Evolutionary conservation across 108 stramenopile species (phyloP).

Genomic region (Nannochloropsis oceanica): DNA sequence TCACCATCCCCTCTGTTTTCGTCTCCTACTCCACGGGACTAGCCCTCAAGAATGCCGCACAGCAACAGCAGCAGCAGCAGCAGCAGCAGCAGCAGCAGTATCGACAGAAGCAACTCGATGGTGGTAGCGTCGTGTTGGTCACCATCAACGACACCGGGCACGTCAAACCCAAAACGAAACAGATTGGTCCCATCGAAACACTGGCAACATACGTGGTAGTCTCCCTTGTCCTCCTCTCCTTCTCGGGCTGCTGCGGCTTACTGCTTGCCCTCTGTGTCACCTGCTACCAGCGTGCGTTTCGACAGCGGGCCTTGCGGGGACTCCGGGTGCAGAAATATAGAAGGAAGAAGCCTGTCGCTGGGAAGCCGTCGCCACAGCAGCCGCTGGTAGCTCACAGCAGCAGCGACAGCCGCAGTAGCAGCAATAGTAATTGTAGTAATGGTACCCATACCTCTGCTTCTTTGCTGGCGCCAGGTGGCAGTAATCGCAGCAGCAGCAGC

Average conservation of each 20-base stretch:
- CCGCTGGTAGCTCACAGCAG: neutral
- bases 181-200: slow-evolving; percentile 3
- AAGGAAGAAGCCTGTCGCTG: neutral
- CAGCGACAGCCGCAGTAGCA: neutral
- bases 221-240: slow-evolving; percentile 10
- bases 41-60: slow-evolving; percentile 1
- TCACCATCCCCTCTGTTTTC: slow-evolving; percentile 15
- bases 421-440: neutral
- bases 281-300: slow-evolving; percentile 3
- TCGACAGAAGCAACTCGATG: neutral
- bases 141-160: neutral
- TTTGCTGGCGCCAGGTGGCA: neutral
- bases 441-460: neutral
- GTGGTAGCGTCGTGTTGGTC: neutral
- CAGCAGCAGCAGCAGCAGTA: neutral
- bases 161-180: neutral
- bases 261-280: slow-evolving; percentile 5
- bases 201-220: slow-evolving; percentile 10
- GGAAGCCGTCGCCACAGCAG: neutral
- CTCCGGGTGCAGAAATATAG: neutral
- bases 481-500: neutral
- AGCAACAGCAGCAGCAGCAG: neutral
- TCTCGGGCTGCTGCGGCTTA: slow-evolving; percentile 16
- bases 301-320: neutral
- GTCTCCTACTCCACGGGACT: slow-evolving; percentile 7